These are phyloP conservation scores for Neostapfia colusana DNA, from an alignment of 176 grass and related monocot species.

Conservation along the genomic window DNA sequence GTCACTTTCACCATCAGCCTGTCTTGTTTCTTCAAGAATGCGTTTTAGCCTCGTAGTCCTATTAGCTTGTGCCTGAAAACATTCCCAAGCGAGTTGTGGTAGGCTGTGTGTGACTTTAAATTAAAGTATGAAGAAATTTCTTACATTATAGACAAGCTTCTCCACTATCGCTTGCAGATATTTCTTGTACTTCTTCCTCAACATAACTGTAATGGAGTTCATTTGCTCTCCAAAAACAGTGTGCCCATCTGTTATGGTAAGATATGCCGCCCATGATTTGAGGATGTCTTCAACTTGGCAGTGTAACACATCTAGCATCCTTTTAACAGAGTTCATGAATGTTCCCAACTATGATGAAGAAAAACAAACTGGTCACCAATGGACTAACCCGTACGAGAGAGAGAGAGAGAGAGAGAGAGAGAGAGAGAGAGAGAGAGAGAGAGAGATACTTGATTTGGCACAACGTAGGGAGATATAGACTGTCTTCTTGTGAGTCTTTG, in stretches of 20 bases:
- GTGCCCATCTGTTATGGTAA: conserved; percentile 62
- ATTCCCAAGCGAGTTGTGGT: neutral
- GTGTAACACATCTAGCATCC: conserved; percentile 91
- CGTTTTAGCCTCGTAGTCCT: conserved; percentile 67
- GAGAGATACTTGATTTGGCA: conserved; percentile 79
- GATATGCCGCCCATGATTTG: conserved; percentile 74
- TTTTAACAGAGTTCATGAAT: conserved; percentile 90
- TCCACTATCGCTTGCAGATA: conserved; percentile 78
- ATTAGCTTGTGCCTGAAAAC: conserved; percentile 64
- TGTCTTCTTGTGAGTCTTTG: conserved; percentile 88
- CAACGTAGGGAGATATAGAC: conserved; percentile 60
- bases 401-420: too few relatives aligned
- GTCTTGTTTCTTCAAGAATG: conserved; percentile 89
- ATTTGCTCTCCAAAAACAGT: conserved; percentile 81
- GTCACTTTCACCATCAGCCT: conserved; percentile 73
- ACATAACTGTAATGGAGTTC: conserved; percentile 84
- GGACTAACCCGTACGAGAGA: neutral
- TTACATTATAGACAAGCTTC: conserved; percentile 83
- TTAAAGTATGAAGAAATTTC: conserved; percentile 23
- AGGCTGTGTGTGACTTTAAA: neutral
- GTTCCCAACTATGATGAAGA: conserved; percentile 73
- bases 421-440: too few relatives aligned
- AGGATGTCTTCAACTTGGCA: conserved; percentile 72
- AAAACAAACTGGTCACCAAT: conserved; percentile 22
- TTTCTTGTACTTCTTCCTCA: conserved; percentile 94